A percentile compares a stretch with the other conserved stretches of the same genome.
Conservation (phyloP, 768 basidiomycete species). For the Tephrocybe sp. region DNA sequence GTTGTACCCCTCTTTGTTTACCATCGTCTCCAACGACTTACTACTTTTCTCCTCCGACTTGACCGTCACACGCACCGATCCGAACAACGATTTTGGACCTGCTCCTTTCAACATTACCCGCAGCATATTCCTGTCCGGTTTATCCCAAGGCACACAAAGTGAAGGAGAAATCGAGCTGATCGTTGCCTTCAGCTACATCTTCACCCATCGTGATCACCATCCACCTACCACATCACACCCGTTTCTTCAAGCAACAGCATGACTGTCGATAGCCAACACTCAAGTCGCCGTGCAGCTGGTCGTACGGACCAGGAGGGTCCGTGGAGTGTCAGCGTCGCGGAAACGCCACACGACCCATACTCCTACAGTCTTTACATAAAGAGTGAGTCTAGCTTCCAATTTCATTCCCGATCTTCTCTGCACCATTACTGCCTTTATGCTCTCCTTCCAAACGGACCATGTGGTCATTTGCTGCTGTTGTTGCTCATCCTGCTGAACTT, state of each 20-base stretch:
- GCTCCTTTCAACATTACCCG: constrained; percentile 31
- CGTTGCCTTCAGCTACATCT: constrained; percentile 40
- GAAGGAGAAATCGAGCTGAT: constrained; percentile 34
- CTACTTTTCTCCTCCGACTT: neutral
- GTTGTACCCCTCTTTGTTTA: constrained; percentile 1
- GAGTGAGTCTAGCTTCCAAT: constrained; percentile 57
- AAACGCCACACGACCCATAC: constrained; percentile 72
- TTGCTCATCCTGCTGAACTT: constrained; percentile 20
- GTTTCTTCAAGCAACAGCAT: constrained; percentile 22
- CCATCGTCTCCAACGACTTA: neutral
- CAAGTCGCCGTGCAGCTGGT: constrained; percentile 47
- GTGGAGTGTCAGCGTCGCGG: constrained; percentile 88
- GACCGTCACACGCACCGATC: constrained; percentile 20
- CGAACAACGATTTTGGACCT: constrained; percentile 49
- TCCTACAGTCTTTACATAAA: constrained; percentile 87
- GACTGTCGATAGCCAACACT: constrained; percentile 19
- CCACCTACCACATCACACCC: constrained; percentile 23
- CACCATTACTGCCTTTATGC: constrained; percentile 2
- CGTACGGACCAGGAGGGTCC: constrained; percentile 80
- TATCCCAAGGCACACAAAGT: constrained; percentile 32
- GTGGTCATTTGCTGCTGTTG: neutral
- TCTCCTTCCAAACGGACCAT: constrained; percentile 1
- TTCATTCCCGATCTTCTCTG: constrained; percentile 13
- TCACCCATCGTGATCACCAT: constrained; percentile 35
- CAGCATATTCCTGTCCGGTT: constrained; percentile 32